Conservation (phyloP, 202 grass and related monocot species). For the Setaria italica region DNA sequence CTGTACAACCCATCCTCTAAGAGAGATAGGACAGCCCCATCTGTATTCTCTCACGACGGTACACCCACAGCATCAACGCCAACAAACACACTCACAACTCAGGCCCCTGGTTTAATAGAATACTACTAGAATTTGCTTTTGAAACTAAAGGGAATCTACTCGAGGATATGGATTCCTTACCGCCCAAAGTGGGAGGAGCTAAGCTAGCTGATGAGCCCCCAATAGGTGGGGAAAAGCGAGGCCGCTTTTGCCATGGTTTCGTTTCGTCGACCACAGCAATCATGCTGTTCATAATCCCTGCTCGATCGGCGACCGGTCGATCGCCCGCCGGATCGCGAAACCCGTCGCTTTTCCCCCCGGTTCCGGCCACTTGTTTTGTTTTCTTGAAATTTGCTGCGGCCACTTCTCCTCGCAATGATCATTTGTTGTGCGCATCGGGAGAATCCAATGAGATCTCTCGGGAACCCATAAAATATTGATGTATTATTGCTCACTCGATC, state of each 20-base stretch:
- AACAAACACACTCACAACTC: not conserved
- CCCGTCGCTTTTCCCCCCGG: constrained; percentile 4
- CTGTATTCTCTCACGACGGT: not conserved
- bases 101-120: constrained; percentile 35
- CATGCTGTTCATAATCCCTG: constrained; percentile 54
- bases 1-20: too few species aligned
- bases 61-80: not conserved
- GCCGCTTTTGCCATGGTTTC: constrained; percentile 60
- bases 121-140: constrained; percentile 18
- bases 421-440: constrained; percentile 30
- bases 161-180: constrained; percentile 64
- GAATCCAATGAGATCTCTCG: constrained; percentile 27
- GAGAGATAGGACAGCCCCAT: too few species aligned
- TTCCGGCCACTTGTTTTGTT: constrained; percentile 13
- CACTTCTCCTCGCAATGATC: constrained; percentile 3
- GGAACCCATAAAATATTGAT: constrained; percentile 46
- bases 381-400: not conserved
- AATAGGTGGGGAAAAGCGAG: constrained; percentile 55
- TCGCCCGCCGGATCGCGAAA: constrained; percentile 43
- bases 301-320: constrained; percentile 19
- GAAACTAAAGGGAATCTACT: constrained; percentile 45
- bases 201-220: constrained; percentile 35
- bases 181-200: constrained; percentile 72
- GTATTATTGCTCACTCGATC: constrained; percentile 55
- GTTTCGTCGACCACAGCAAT: constrained; percentile 71